These are phyloP conservation scores for Brettanomyces bruxellensis DNA, from an alignment of 805 yeast species.

Conservation along the genomic window DNA sequence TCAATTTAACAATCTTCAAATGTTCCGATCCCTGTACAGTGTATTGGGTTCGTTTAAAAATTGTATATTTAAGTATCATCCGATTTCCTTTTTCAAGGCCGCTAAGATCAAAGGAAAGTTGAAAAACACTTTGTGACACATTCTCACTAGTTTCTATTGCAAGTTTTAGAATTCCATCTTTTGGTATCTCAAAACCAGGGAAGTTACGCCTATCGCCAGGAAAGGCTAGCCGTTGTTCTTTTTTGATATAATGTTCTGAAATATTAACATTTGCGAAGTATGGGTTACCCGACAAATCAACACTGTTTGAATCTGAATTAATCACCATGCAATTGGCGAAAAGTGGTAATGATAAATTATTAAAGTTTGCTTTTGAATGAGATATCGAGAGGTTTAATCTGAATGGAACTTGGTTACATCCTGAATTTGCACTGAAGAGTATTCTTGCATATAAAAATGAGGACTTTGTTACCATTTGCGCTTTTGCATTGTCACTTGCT, in stretches of 20 bases:
- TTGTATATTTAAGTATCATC: too few relatives aligned
- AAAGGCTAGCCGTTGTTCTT: conserved; percentile 8
- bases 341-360: conserved; percentile 14
- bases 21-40: too few relatives aligned
- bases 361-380: conserved; percentile 3
- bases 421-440: conserved; percentile 7
- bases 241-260: conserved; percentile 15
- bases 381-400: conserved; percentile 19
- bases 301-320: neutral
- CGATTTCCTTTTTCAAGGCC: too few relatives aligned
- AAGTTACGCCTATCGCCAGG: conserved; percentile 12
- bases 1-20: too few relatives aligned
- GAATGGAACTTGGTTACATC: conserved; percentile 15
- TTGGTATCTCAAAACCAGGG: conserved; percentile 22
- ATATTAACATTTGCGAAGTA: conserved; percentile 25
- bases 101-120: too few relatives aligned
- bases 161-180: conserved; percentile 21
- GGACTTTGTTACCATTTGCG: conserved; percentile 2
- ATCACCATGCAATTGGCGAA: conserved; percentile 15
- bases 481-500: too few relatives aligned
- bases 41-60: too few relatives aligned
- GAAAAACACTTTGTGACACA: too few relatives aligned
- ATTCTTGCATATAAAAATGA: conserved; percentile 16
- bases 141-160: conserved; percentile 23
- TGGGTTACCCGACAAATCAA: conserved; percentile 13